A percentile compares a stretch with the other conserved stretches of the same genome.
Conservation (phyloP, 768 basidiomycete species). For the Rossbeevera mucosa region DNA sequence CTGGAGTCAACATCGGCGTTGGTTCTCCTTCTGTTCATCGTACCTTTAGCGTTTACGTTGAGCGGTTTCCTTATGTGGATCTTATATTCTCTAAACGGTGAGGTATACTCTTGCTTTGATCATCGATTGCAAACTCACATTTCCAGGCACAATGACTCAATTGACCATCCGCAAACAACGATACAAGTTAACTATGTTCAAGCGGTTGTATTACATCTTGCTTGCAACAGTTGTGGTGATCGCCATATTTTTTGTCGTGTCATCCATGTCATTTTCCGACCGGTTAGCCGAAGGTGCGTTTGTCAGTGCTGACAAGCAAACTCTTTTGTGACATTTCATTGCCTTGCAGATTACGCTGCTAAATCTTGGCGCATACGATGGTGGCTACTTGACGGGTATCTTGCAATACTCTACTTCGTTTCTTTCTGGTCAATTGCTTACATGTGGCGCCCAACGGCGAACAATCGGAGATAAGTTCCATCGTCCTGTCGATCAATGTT, state of each 20-base stretch:
- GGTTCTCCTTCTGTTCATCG: slow-evolving; percentile 81
- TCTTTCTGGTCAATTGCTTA: slow-evolving; percentile 80
- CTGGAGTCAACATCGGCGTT: slow-evolving; percentile 87
- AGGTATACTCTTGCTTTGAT: slow-evolving; percentile 15
- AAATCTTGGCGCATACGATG: slow-evolving; percentile 87
- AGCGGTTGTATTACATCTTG: slow-evolving; percentile 78
- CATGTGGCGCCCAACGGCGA: slow-evolving; percentile 89
- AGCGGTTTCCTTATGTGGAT: slow-evolving; percentile 97
- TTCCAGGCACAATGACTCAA: slow-evolving; percentile 79
- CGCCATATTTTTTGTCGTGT: slow-evolving; percentile 87
- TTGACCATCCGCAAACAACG: slow-evolving; percentile 81
- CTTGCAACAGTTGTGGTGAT: slow-evolving; percentile 78
- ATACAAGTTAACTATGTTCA: slow-evolving; percentile 88
- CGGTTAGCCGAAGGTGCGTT: slow-evolving; percentile 79
- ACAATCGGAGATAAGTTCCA: slow-evolving; percentile 75
- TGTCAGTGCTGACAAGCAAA: slow-evolving; percentile 1
- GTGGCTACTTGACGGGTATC: slow-evolving; percentile 96
- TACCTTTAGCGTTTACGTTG: slow-evolving; percentile 93
- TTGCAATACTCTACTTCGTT: slow-evolving; percentile 80
- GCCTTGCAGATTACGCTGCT: slow-evolving; percentile 76
- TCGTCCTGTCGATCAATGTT: not conserved
- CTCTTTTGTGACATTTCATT: not conserved
- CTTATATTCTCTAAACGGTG: slow-evolving; percentile 83
- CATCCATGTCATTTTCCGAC: slow-evolving; percentile 86
- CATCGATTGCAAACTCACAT: slow-evolving; percentile 4